These are phyloP conservation scores for Sarocladium oryzae DNA, from an alignment of 2,329 filamentous ascomycete genomes.

Conservation along the genomic window DNA sequence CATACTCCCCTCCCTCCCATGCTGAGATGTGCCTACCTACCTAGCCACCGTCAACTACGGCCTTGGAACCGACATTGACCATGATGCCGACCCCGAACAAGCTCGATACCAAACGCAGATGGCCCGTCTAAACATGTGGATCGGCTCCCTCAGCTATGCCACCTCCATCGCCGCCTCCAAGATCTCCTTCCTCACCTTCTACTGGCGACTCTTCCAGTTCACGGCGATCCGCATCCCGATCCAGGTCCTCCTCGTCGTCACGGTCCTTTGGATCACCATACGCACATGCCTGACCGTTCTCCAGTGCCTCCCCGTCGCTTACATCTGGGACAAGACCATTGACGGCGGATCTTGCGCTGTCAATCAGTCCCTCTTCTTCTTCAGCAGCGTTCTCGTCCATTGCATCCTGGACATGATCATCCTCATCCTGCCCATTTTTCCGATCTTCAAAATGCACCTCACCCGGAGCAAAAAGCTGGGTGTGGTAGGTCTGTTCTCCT, in stretches of 20 bases:
- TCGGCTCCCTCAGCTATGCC: slow-evolving; percentile 16
- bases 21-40: too few relatives aligned
- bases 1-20: too few relatives aligned
- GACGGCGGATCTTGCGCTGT: slow-evolving; percentile 17
- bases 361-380: slow-evolving; percentile 19
- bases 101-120: not conserved
- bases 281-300: slow-evolving; percentile 15
- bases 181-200: slow-evolving; percentile 21
- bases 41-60: not conserved
- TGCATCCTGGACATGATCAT: slow-evolving; percentile 19
- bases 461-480: slow-evolving; percentile 14
- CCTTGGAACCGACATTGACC: not conserved
- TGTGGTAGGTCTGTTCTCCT: slow-evolving; percentile 14
- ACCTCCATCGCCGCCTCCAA: slow-evolving; percentile 21
- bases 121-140: not conserved
- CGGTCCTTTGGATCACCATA: slow-evolving; percentile 3
- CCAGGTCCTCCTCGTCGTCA: slow-evolving; percentile 16
- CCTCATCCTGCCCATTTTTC: slow-evolving; percentile 18
- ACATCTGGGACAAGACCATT: slow-evolving; percentile 20
- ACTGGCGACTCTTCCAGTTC: slow-evolving; percentile 25
- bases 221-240: slow-evolving; percentile 18
- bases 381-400: slow-evolving; percentile 19
- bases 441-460: slow-evolving; percentile 18
- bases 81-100: not conserved
- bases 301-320: slow-evolving; percentile 21